phyloP scores from a whole-genome alignment of 2,329 filamentous ascomycete genomes.

The Amesomyces nigricolor region DNA sequence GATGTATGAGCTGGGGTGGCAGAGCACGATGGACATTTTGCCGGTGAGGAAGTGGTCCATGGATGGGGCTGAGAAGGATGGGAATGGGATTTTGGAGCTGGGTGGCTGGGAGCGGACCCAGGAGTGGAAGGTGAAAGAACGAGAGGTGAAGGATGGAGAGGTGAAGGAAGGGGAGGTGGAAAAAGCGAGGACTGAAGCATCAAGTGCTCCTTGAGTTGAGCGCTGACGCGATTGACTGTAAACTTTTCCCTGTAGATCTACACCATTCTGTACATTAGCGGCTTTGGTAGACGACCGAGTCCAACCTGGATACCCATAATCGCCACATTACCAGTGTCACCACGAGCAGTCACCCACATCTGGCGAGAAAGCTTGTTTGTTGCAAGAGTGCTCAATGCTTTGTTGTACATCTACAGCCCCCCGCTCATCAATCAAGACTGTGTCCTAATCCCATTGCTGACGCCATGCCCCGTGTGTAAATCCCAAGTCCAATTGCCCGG shows the following conservation, averaged over 20 bases:
- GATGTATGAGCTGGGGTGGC: conserved; percentile 79
- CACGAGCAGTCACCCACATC: too few relatives aligned
- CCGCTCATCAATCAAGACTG: not conserved
- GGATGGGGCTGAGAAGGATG: conserved; percentile 58
- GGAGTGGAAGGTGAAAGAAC: not conserved
- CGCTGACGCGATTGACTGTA: not conserved
- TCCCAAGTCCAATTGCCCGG: conserved; percentile 8
- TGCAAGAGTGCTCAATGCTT: conserved; percentile 2
- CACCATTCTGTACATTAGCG: not conserved
- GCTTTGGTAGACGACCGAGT: not conserved
- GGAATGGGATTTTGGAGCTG: conserved; percentile 63
- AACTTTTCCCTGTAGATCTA: too few relatives aligned
- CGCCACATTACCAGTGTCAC: not conserved
- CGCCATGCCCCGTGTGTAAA: conserved; percentile 6
- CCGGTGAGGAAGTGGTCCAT: conserved; percentile 68
- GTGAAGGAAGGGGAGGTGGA: too few relatives aligned
- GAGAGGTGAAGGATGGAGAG: not conserved
- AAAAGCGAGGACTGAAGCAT: not conserved
- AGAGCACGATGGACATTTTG: conserved; percentile 53
- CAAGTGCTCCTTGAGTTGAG: too few relatives aligned
- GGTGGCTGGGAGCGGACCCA: conserved; percentile 36
- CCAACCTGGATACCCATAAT: not conserved
- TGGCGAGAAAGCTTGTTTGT: not conserved
- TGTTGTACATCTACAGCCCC: conserved; percentile 27
- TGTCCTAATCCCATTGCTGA: conserved; percentile 3